Conservation (phyloP, 257 asterid species). For the Ajuga chamaepitys region DNA sequence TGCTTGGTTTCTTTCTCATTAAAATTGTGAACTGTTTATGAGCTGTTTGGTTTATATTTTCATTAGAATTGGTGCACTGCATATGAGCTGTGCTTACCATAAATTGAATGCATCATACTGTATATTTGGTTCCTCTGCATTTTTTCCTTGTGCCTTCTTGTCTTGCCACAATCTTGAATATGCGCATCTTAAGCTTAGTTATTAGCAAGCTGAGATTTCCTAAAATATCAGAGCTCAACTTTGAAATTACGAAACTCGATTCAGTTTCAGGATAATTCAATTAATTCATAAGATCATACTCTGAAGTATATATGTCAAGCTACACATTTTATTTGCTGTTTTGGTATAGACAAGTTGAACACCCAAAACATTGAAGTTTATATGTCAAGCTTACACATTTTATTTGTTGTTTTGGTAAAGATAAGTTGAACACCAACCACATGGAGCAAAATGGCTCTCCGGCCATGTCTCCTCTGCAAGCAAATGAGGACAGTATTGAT, state of each 20-base stretch:
- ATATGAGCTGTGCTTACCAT: neutral
- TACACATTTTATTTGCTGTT: constrained; percentile 12
- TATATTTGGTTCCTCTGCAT: neutral
- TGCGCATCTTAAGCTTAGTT: constrained; percentile 1
- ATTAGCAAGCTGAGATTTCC: neutral
- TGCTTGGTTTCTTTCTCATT: too few species aligned
- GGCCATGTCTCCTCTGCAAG: constrained; percentile 55
- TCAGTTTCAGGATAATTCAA: constrained; percentile 4
- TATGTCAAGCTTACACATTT: constrained; percentile 3
- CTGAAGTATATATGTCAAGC: constrained; percentile 4
- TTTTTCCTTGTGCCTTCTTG: constrained; percentile 8
- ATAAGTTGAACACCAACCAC: constrained; percentile 40
- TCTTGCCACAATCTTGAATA: constrained; percentile 1
- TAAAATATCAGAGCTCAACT: neutral
- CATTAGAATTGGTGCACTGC: neutral
- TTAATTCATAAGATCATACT: neutral
- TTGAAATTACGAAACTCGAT: neutral
- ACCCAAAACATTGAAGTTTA: constrained; percentile 32
- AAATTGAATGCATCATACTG: neutral
- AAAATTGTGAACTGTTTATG: too few species aligned
- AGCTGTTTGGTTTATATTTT: neutral
- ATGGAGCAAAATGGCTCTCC: constrained; percentile 60
- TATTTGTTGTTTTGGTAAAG: constrained; percentile 34
- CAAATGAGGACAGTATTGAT: constrained; percentile 53
- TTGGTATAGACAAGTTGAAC: constrained; percentile 50